These are phyloP conservation scores for Hypomontagnella monticulosa DNA, from an alignment of 495 filamentous ascomycete species.

Conservation along the genomic window DNA sequence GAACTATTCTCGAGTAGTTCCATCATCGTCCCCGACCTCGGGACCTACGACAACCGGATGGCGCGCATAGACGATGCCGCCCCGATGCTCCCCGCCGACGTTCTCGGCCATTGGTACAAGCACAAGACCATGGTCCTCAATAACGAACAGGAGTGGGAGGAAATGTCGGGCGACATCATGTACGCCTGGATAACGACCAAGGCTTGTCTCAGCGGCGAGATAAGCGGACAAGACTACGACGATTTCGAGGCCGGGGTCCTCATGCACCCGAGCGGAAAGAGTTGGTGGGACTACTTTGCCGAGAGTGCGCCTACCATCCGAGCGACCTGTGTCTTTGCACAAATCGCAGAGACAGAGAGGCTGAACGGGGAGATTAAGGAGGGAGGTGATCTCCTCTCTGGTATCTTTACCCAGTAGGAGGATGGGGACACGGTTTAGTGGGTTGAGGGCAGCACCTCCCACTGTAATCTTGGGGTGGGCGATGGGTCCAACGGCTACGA, in stretches of 20 bases:
- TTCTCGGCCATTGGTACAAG: neutral
- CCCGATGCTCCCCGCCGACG: neutral
- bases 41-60: neutral
- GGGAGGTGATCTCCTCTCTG: neutral
- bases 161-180: neutral
- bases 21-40: slow-evolving; percentile 7
- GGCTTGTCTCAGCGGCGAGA: neutral
- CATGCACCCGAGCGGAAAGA: slow-evolving; percentile 15
- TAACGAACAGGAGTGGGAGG: neutral
- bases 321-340: slow-evolving; percentile 5
- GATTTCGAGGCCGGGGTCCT: slow-evolving; percentile 6
- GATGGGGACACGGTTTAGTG: no score
- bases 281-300: slow-evolving; percentile 17
- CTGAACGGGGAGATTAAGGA: neutral
- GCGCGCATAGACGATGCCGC: neutral
- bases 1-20: slow-evolving; percentile 4
- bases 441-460: no score
- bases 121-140: neutral
- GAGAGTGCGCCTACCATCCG: neutral
- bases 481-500: no score
- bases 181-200: slow-evolving; percentile 6
- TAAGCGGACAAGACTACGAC: neutral
- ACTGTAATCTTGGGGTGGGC: no score
- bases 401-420: neutral
- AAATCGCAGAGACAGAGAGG: neutral